Base-by-base conservation (phyloP, 176 grass and related monocot genomes). In the Otatea glauca region DNA sequence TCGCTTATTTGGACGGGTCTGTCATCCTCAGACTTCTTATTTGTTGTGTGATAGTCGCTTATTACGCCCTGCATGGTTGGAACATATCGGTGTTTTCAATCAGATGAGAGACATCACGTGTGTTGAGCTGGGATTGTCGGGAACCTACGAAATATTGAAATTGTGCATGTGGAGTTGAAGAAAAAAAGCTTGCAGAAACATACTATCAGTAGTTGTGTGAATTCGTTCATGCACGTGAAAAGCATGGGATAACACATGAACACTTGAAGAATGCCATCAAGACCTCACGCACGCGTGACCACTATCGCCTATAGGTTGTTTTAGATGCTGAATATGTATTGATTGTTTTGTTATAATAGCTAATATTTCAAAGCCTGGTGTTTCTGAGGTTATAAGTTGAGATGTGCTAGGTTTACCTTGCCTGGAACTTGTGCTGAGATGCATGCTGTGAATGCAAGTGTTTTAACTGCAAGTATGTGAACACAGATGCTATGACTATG, bases 321-420 rank as follows among this genome's bases (percentile, higher is more conserved):
- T 76, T 70, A 34, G 6, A 65, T 81, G 55, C 14, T 47, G 35
- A 54, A 43, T 27, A 25, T 61, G 18, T 73, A 64, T 58, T 67
- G 67, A 4, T 27, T 81, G 4, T 81, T 47, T 69, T 89, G 50
- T 78, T 74, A 38, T 6, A 21, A n/a, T 66, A 20, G 7, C 14
- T 64, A 74, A 55, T 55, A 38, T 21, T 55, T 66, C n/a, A 12
- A 66, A 35, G 43, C 37, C 44, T 81, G 23, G 4, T 76, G 2
- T 76, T 76, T 23, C 11, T 63, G 8, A 27, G 77, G 58, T 23
- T 79, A 44, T 75, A 6, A 1, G 1, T 69, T 29, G 5, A 69
- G 20, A 56, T 62, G 5, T 81, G 21, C 70, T 55, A 54, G 64
- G 35, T 24, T 70, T 76, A 42, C 20, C 25, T 53, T 77, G 17